Evolutionary conservation across 495 filamentous ascomycete genomes (phyloP), one percentile per base, ranked within the genome.

Genomic region (Trichoderma orchidacearum): DNA sequence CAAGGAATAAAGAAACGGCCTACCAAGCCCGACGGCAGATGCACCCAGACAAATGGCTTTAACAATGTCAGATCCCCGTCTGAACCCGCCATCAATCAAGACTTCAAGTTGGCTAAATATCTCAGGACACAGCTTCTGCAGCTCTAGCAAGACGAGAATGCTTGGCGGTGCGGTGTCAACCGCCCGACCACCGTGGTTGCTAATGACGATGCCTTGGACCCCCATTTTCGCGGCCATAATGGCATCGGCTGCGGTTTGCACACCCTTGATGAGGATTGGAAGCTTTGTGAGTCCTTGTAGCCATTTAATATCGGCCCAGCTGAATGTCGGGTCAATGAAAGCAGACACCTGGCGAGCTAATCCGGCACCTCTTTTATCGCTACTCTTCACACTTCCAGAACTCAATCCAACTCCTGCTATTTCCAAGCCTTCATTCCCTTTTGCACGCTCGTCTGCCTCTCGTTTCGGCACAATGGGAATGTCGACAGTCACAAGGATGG

Each of bases 121-220:
- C 66, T 81, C 65, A 3, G 81, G 75, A 62, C 80, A 78, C 60
- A 73, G 69, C 65, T 74, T 69, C 59, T 84, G 80, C 62, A 88
- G 63, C 59, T 85, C 85, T n/a, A 88, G 64, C 30, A 89, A 63
- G 0, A 79, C 72, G 54, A 86, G 62, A 15, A 89, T 72, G 0
- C 79, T 79, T 3, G 84, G 72, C 0, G 83, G 81, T 0, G 78
- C 64, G 48, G 80, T 85, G 60, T 90, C 86, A 3, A 87, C 62
- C 56, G 78, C 81, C 28, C 86, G 63, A 0, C 86, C 86, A 8
- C 86, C 86, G 64, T 90, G 86, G 56, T 89, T 90, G 52, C 75
- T 80, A 4, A 80, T 63, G 28, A 78, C 70, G 8, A 89, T 84
- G 4, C 76, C 85, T 17, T 84, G 74, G 7, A 80, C 76, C 0